phyloP scores from a whole-genome alignment of 768 basidiomycete genomes.

The Serendipita sp. region DNA sequence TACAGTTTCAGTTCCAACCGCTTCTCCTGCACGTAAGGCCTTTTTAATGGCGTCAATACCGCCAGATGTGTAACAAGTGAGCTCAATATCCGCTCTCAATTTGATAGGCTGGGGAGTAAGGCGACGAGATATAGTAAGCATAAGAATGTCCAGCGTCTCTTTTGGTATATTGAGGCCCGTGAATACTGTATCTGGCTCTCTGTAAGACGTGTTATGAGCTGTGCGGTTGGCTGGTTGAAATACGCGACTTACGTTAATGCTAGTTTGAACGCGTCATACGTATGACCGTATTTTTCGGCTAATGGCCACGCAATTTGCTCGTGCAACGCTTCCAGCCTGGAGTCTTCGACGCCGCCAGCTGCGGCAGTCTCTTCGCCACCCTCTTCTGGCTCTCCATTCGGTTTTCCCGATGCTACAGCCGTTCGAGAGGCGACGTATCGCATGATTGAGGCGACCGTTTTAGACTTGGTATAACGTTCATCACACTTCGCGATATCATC shows the following conservation, averaged over 20 bases:
- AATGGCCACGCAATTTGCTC: slow-evolving; percentile 89
- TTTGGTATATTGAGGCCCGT: slow-evolving; percentile 39
- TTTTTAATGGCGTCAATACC: slow-evolving; percentile 96
- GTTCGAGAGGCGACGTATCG: slow-evolving; percentile 63
- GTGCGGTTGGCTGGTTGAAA: slow-evolving; percentile 19
- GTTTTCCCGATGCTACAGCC: slow-evolving; percentile 17
- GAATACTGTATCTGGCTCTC: slow-evolving; percentile 71
- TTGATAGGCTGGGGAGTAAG: slow-evolving; percentile 98
- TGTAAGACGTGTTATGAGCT: slow-evolving; percentile 15
- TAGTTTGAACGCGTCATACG: slow-evolving; percentile 96
- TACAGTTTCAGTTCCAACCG: slow-evolving; percentile 67
- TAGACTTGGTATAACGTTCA: slow-evolving; percentile 95
- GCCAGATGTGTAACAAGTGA: slow-evolving; percentile 88
- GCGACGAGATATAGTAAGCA: slow-evolving; percentile 77
- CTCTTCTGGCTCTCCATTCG: slow-evolving; percentile 30
- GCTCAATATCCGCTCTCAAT: slow-evolving; percentile 91
- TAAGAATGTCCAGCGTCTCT: slow-evolving; percentile 46
- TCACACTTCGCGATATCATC: slow-evolving; percentile 99
- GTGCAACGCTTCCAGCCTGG: slow-evolving; percentile 70
- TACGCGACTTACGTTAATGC: slow-evolving; percentile 59
- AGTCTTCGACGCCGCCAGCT: slow-evolving; percentile 44
- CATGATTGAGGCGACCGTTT: slow-evolving; percentile 86
- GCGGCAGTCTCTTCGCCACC: slow-evolving; percentile 29
- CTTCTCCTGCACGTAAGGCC: slow-evolving; percentile 78
- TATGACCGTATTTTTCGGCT: slow-evolving; percentile 79